phyloP scores from a whole-genome alignment of 2,329 filamentous ascomycete species.

The Plectosphaerella sp. region DNA sequence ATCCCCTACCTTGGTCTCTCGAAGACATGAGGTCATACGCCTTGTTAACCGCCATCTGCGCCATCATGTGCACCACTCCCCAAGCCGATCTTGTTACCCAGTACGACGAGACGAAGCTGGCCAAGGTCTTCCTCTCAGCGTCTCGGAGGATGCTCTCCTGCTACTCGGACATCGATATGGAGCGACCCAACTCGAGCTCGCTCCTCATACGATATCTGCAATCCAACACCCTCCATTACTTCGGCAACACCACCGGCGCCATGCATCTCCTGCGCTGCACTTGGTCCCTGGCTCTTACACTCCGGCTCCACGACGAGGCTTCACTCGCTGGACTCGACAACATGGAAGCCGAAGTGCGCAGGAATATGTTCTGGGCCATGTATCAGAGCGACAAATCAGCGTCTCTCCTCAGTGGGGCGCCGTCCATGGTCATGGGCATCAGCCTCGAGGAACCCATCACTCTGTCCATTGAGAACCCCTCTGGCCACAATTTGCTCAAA shows the following conservation, averaged over 20 bases:
- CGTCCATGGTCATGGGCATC: slow-evolving; percentile 37
- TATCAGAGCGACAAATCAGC: slow-evolving; percentile 35
- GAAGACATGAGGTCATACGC: slow-evolving; percentile 23
- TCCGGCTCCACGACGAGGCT: slow-evolving; percentile 34
- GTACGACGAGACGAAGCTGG: slow-evolving; percentile 26
- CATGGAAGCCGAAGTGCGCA: slow-evolving; percentile 30
- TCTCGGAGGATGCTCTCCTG: slow-evolving; percentile 30
- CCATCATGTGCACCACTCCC: slow-evolving; percentile 31
- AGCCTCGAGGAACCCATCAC: slow-evolving; percentile 35
- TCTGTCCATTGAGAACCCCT: slow-evolving; percentile 9
- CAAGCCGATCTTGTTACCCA: slow-evolving; percentile 34
- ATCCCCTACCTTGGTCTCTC: not conserved
- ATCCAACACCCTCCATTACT: slow-evolving; percentile 37
- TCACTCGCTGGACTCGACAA: slow-evolving; percentile 21
- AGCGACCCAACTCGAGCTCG: slow-evolving; percentile 34
- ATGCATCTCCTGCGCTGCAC: slow-evolving; percentile 42
- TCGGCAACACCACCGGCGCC: slow-evolving; percentile 34
- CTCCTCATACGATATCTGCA: slow-evolving; percentile 39
- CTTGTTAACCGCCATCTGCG: slow-evolving; percentile 28
- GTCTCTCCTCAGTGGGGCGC: slow-evolving; percentile 31
- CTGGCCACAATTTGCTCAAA: not conserved
- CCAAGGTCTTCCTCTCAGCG: slow-evolving; percentile 29
- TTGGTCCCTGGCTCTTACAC: slow-evolving; percentile 33
- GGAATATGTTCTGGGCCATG: slow-evolving; percentile 31
- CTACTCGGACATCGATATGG: slow-evolving; percentile 34